A percentile compares a stretch with the other conserved stretches of the same genome.
These are phyloP conservation scores for Rhizopogon vulgaris DNA, from an alignment of 768 basidiomycete genomes.

Conservation along the genomic window DNA sequence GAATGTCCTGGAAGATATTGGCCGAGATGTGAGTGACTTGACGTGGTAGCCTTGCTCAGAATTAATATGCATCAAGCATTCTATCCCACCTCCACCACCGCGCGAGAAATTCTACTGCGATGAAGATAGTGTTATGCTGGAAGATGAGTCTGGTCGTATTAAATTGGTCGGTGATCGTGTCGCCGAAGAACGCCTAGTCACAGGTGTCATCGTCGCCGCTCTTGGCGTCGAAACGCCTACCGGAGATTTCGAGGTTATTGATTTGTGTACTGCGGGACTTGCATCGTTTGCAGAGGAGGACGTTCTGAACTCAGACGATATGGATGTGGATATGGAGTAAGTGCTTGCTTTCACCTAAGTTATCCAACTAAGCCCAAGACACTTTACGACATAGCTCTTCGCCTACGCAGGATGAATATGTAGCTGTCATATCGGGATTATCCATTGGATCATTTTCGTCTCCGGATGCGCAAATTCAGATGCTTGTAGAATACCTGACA, in stretches of 20 bases:
- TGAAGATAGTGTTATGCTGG: constrained; percentile 80
- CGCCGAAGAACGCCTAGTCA: constrained; percentile 61
- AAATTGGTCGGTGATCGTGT: constrained; percentile 75
- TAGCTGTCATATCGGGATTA: constrained; percentile 83
- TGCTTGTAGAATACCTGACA: constrained; percentile 85
- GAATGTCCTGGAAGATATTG: constrained; percentile 94
- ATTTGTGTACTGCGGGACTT: constrained; percentile 80
- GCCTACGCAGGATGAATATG: constrained; percentile 55
- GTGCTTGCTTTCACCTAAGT: constrained; percentile 2
- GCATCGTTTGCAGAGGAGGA: constrained; percentile 43
- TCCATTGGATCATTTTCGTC: constrained; percentile 61
- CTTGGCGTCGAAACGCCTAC: constrained; percentile 84
- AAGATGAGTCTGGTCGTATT: constrained; percentile 95
- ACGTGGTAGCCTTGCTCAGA: constrained; percentile 2
- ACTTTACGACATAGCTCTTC: constrained; percentile 6
- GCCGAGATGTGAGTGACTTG: constrained; percentile 68
- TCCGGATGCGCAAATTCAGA: constrained; percentile 68
- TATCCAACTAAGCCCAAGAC: not conserved
- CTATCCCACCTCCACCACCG: constrained; percentile 80
- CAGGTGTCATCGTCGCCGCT: constrained; percentile 85
- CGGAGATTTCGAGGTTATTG: constrained; percentile 93
- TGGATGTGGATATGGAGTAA: constrained; percentile 69
- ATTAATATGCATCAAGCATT: constrained; percentile 50
- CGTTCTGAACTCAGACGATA: constrained; percentile 27
- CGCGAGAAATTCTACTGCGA: constrained; percentile 67